Evolutionary conservation across 2,329 filamentous ascomycete species (phyloP).

Genomic region (Colletotrichum sp.): DNA sequence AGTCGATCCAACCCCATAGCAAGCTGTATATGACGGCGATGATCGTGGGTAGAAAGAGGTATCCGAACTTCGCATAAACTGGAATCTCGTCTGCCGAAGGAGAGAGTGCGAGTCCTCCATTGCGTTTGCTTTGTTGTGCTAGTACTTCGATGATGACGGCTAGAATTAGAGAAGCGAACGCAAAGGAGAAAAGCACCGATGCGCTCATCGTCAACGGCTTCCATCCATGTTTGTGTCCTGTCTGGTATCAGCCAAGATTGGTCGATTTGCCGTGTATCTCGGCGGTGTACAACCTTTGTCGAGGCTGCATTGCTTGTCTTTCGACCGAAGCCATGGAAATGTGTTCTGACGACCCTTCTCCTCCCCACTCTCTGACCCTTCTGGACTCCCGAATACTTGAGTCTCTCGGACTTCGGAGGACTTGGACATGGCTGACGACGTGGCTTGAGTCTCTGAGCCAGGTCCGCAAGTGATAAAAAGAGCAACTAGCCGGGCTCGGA

Average conservation of each 20-base stretch:
- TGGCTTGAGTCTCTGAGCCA: neutral
- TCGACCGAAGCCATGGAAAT: neutral
- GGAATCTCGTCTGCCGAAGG: constrained; percentile 37
- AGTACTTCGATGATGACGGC: constrained; percentile 51
- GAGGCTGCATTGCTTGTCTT: neutral
- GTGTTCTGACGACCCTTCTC: neutral
- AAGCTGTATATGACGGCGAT: constrained; percentile 61
- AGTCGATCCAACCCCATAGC: constrained; percentile 63
- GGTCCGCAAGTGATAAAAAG: neutral
- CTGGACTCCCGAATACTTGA: neutral
- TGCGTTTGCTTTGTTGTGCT: constrained; percentile 37
- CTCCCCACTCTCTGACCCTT: neutral
- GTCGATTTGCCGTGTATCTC: neutral
- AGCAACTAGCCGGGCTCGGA: neutral
- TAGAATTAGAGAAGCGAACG: constrained; percentile 40
- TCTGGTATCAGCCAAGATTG: neutral
- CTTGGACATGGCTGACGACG: neutral
- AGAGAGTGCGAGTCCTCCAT: constrained; percentile 45
- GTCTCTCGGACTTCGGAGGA: neutral
- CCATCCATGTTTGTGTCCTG: constrained; percentile 31
- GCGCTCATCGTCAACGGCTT: constrained; percentile 39
- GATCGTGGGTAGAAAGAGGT: constrained; percentile 59
- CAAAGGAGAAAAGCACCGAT: constrained; percentile 41
- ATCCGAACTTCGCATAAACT: constrained; percentile 36
- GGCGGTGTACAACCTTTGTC: neutral